Percentiles rank a stretch among this genome's conserved stretches.
Conservation (phyloP, 1,284 basidiomycete genomes). For the Pascua guehoae region DNA sequence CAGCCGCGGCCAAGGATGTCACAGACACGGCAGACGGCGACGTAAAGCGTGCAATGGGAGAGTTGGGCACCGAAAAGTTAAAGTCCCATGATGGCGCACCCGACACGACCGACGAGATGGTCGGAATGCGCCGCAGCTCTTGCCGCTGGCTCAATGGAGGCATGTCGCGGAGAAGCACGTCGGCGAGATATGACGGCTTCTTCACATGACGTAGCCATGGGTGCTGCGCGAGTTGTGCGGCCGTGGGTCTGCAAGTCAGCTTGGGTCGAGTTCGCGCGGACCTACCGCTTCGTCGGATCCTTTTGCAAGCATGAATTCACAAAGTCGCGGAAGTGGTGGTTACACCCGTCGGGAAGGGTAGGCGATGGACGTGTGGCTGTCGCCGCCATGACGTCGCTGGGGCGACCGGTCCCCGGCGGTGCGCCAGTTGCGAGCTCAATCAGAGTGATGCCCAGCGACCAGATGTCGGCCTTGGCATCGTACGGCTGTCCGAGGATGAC, state of each 20-base stretch:
- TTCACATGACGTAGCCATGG: constrained; percentile 34
- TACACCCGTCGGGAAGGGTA: constrained; percentile 46
- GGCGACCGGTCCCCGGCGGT: constrained; percentile 19
- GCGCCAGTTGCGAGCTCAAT: constrained; percentile 32
- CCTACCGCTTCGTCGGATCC: constrained; percentile 67
- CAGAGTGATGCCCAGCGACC: constrained; percentile 84
- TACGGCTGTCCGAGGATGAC: constrained; percentile 80
- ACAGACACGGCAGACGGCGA: constrained; percentile 2
- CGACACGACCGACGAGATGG: constrained; percentile 30
- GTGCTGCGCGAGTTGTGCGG: constrained; percentile 27
- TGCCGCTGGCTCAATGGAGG: constrained; percentile 34
- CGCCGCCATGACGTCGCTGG: constrained; percentile 8
- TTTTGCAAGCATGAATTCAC: constrained; percentile 77
- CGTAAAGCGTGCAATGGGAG: constrained; percentile 22
- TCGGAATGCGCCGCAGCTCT: constrained; percentile 38
- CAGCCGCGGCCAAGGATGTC: constrained; percentile 4
- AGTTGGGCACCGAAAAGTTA: constrained; percentile 26
- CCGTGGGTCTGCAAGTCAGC: constrained; percentile 21
- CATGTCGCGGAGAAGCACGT: constrained; percentile 28
- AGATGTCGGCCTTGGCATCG: constrained; percentile 93
- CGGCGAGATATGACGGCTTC: constrained; percentile 32
- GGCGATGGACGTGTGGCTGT: constrained; percentile 6
- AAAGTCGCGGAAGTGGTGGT: constrained; percentile 83
- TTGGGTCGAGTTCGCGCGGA: constrained; percentile 3
- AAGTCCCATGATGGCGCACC: constrained; percentile 43